Evolutionary conservation across 2,329 filamentous ascomycete species (phyloP), one percentile per base, ranked within the genome.

Genomic region (Pseudopithomyces chartarum): DNA sequence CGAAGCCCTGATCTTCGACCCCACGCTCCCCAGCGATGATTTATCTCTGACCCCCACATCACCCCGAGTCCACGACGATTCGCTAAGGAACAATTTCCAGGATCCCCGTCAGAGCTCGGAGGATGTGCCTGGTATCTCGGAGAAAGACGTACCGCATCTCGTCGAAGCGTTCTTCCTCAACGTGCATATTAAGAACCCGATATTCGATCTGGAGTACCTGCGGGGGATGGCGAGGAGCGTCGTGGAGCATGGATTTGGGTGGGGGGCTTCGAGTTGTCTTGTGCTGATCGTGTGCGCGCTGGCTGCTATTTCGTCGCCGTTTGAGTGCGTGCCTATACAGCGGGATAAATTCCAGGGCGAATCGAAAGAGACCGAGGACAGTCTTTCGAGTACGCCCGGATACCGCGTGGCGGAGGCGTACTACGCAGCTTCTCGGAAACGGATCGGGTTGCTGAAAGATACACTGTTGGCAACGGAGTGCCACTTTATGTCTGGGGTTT

Each of bases 181-280:
- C 42, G 69, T 71, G 12, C 70, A 74, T n/a, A 65, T 69, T 19
- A 75, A 74, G 49, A 74, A 75, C 23, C 72, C 71, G 3, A 68
- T 74, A 10, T 58, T 75, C 6, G 69, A 73, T 49, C 56, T 66
- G 2, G 56, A 53, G 0, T 65, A 67, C 19, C 45, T 71, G 19
- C 65, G 62, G 17, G 46, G 51, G 12, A 63, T 62, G 48, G 69
- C 64, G 6, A 66, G 58, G 29, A 23, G 58, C 19, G 64, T 69
- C 5, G 58, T 60, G 6, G 64, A 67, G 42, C 52, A 64, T 44
- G 69, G 71, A 1, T 67, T 70, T 40, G 59, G 59, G 1, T 73
- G 72, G 69, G 63, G 65, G 40, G 65, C 65, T 1, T 45, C 63
- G 17, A 69, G 66, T 10, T 74, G 72, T 55, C 61, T 74, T 15